Evolutionary conservation across 73 alveolate genomes (phyloP), one percentile per base, ranked within the genome.

Genomic region (Paramecium pentaurelia): DNA sequence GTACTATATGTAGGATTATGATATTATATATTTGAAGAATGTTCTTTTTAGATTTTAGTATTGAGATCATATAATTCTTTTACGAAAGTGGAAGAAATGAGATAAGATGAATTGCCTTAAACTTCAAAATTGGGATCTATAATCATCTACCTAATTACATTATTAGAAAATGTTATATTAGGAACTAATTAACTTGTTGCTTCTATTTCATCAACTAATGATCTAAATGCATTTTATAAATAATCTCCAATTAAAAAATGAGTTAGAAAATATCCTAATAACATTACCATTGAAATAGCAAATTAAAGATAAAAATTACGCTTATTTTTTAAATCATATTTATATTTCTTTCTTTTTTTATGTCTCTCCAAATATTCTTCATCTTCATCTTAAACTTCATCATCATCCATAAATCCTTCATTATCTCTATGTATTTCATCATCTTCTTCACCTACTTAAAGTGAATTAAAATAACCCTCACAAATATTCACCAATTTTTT

Each of bases 31-130:
- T 73, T 73, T 73, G 47, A 5, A 11, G 87, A 73, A 18, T 73
- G 87, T 22, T 73, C 87, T 14, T 73, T 73, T 40, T 73, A 73
- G 60, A 73, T 73, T 16, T 37, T 73, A 14, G 87, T 73, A 73
- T 73, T 73, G 20, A 73, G 87, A 73, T 73, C 60, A 18, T 73
- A 73, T 12, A 73, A 18, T 4, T 73, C 87, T 20, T 73, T 73
- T 6, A 73, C 87, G 20, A 73, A 73, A 38, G 40, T 40, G 6
- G 54, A 25, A n/a, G 87, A 73, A 8, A 73, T 44, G 16, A 25
- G n/a, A 37, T 73, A 37, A 4, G 87, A 73, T 2, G 37, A 20
- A 6, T 12, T 16, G 4, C 60, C 36, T 36, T 73, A 8, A 36
- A 73, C 87, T 73, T 34, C 60, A 73, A 73, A 73, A 1, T 16